A percentile compares a stretch with the other conserved stretches of the same genome.
Evolutionary conservation across 345 rosid species (phyloP).

Genomic region (Lepidium sativum): DNA sequence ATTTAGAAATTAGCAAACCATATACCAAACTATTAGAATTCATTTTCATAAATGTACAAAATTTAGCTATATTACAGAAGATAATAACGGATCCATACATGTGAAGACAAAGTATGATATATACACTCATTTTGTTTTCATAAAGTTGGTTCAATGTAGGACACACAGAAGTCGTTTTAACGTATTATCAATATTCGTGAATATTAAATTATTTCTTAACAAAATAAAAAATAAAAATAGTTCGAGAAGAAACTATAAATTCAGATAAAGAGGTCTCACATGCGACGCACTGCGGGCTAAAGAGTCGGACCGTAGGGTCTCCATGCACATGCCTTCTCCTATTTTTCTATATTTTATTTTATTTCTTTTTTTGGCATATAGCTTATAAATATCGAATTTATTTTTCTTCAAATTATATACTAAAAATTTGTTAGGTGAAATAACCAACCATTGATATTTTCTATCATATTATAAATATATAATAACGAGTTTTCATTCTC

Average conservation of each 20-base stretch:
- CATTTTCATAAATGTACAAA: not conserved
- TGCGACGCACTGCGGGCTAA: slow-evolving; percentile 27
- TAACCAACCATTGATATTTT: not conserved
- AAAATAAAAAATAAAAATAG: not conserved
- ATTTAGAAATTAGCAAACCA: too few relatives aligned
- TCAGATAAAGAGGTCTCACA: slow-evolving; percentile 29
- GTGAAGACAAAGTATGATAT: slow-evolving; percentile 16
- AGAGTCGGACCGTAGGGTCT: slow-evolving; percentile 31
- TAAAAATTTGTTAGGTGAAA: not conserved
- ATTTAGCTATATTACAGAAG: not conserved
- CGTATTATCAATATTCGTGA: slow-evolving; percentile 3
- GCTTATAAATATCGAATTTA: slow-evolving; percentile 7
- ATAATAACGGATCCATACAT: not conserved
- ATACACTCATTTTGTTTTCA: slow-evolving; percentile 22
- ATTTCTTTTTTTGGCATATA: slow-evolving; percentile 8
- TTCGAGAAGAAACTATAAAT: slow-evolving; percentile 23
- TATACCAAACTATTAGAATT: not conserved
- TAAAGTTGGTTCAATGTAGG: slow-evolving; percentile 21
- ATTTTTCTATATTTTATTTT: not conserved
- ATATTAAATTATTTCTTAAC: not conserved
- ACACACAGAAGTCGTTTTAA: slow-evolving; percentile 11
- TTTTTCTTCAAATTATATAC: not conserved
- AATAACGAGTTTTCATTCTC: too few relatives aligned
- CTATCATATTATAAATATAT: too few relatives aligned
- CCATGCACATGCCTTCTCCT: slow-evolving; percentile 31